Evolutionary conservation across 2,329 filamentous ascomycete species (phyloP).

Genomic region (Thelonectria blattea): DNA sequence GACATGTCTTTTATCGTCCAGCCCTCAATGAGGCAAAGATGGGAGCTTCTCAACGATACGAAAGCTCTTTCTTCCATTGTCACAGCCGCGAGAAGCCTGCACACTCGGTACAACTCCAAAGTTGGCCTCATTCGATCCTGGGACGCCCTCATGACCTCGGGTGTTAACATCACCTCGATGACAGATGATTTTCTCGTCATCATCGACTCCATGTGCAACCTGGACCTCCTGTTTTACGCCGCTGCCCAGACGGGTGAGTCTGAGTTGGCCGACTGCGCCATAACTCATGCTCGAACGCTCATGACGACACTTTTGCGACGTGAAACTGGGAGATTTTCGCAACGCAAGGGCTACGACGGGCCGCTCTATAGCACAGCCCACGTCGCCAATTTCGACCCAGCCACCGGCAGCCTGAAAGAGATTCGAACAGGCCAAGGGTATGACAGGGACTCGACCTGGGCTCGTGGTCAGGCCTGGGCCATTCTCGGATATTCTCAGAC

Average conservation of each 20-base stretch:
- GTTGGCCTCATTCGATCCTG: conserved; percentile 57
- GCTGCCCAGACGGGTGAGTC: conserved; percentile 40
- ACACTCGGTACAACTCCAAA: conserved; percentile 48
- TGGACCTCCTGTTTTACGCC: conserved; percentile 47
- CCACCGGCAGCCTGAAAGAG: conserved; percentile 49
- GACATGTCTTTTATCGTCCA: conserved; percentile 62
- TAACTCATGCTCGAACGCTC: conserved; percentile 49
- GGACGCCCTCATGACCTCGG: conserved; percentile 46
- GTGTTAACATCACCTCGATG: conserved; percentile 41
- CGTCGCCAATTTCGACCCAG: conserved; percentile 56
- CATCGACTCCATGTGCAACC: conserved; percentile 51
- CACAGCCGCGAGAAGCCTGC: conserved; percentile 51
- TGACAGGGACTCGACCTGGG: conserved; percentile 54
- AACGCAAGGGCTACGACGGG: conserved; percentile 11
- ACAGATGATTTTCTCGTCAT: conserved; percentile 48
- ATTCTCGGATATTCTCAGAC: conserved; percentile 58
- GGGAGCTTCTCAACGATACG: conserved; percentile 51
- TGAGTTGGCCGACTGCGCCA: conserved; percentile 38
- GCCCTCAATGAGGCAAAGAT: conserved; percentile 54
- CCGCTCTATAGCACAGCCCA: conserved; percentile 49
- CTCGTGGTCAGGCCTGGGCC: conserved; percentile 58
- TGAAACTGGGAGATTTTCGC: conserved; percentile 34
- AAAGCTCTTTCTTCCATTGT: conserved; percentile 48
- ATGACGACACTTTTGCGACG: conserved; percentile 48
- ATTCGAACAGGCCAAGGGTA: conserved; percentile 57